A percentile compares a stretch with the other conserved stretches of the same genome.
Evolutionary conservation across 2,329 filamentous ascomycete species (phyloP).

Genomic region (Alternaria viburni): DNA sequence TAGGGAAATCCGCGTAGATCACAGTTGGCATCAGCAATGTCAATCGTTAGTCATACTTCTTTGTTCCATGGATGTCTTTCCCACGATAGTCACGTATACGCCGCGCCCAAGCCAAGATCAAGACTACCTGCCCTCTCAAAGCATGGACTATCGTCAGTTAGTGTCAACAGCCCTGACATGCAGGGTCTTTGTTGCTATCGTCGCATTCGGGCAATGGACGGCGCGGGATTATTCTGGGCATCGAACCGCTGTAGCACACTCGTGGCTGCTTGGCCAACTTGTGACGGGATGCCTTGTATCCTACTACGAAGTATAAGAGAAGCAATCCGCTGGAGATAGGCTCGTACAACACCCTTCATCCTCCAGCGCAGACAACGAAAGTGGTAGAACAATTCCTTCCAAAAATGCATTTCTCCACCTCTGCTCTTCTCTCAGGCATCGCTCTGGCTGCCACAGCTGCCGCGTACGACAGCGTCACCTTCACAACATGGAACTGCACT

Average conservation of each 20-base stretch:
- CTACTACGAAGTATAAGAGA: background rate
- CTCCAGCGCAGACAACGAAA: background rate
- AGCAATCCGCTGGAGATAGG: background rate
- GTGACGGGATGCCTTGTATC: background rate
- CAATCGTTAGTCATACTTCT: background rate
- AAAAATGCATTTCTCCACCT: background rate
- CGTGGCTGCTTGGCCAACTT: background rate
- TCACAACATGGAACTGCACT: slow-evolving; percentile 7
- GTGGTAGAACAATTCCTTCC: accelerated
- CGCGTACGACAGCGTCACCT: background rate
- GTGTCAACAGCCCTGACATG: background rate
- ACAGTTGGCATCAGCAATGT: background rate
- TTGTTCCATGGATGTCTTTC: background rate
- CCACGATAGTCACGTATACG: background rate
- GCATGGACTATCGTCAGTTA: background rate
- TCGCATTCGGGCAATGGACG: background rate
- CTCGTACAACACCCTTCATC: background rate
- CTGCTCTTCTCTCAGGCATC: background rate
- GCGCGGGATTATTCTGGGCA: background rate
- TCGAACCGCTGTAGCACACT: background rate
- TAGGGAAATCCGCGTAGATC: background rate
- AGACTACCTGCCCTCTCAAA: background rate
- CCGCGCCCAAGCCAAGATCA: background rate
- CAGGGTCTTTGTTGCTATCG: background rate
- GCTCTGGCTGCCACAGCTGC: background rate